These are phyloP conservation scores for Neospermospora avenae DNA, from an alignment of 2,329 filamentous ascomycete species.

Conservation along the genomic window DNA sequence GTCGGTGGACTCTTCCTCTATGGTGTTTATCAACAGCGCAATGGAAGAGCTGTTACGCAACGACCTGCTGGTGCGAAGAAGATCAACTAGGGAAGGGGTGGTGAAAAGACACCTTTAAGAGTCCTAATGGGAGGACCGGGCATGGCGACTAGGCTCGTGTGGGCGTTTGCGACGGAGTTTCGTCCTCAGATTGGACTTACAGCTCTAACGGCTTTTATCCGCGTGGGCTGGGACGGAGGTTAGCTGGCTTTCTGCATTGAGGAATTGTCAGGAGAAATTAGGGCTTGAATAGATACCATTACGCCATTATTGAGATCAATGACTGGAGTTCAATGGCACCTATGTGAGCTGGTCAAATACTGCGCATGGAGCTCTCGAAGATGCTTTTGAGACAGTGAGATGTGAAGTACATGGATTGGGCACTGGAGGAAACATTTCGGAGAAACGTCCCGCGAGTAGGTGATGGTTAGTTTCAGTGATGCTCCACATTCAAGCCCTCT, in stretches of 20 bases:
- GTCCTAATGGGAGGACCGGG: background rate
- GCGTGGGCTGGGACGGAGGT: background rate
- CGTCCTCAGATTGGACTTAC: background rate
- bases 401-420: too few species aligned
- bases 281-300: conserved; percentile 13
- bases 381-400: too few species aligned
- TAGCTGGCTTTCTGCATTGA: background rate
- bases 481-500: too few species aligned
- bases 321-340: too few species aligned
- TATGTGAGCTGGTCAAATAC: too few species aligned
- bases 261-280: background rate
- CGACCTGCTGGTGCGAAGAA: conserved; percentile 20
- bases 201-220: background rate
- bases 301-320: background rate
- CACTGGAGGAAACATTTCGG: too few species aligned
- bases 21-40: conserved; percentile 26
- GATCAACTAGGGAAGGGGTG: background rate
- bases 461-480: too few species aligned
- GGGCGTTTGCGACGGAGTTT: background rate
- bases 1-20: conserved; percentile 26
- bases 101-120: background rate
- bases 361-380: too few species aligned
- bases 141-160: background rate
- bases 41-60: conserved; percentile 19
- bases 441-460: too few species aligned